Conservation (phyloP, 1,284 basidiomycete genomes). For the Hymenochaete sp. region DNA sequence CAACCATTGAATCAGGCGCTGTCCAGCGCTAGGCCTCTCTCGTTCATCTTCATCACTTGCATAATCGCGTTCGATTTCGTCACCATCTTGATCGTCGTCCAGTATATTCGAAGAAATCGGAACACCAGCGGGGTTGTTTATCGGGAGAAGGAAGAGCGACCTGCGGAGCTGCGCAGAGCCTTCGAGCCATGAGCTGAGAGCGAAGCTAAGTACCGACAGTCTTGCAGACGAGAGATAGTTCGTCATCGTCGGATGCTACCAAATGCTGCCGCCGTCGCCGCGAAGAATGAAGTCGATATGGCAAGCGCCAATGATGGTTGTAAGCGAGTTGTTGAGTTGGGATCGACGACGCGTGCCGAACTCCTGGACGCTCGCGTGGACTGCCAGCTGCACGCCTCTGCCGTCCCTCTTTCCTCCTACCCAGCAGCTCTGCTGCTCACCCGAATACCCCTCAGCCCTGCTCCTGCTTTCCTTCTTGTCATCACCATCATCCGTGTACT, state of each 20-base stretch:
- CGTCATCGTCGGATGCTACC: conserved; percentile 8
- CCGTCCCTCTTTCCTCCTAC: not conserved
- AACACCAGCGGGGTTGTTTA: conserved; percentile 7
- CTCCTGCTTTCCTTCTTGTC: not conserved
- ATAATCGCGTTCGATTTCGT: not conserved
- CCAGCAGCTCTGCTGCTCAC: not conserved
- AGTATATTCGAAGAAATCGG: not conserved
- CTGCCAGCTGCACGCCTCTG: not conserved
- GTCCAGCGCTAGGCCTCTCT: not conserved
- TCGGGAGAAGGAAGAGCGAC: conserved; percentile 17
- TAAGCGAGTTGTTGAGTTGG: too few species aligned
- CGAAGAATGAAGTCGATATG: not conserved
- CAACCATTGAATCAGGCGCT: conserved; percentile 17
- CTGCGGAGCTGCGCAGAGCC: conserved; percentile 21
- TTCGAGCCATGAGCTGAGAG: conserved; percentile 22
- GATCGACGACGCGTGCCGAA: not conserved
- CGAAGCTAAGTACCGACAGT: conserved; percentile 16
- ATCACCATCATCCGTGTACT: not conserved
- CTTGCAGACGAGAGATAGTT: conserved; percentile 11
- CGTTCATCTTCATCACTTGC: not conserved
- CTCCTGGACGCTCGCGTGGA: not conserved
- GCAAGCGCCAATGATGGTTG: not conserved
- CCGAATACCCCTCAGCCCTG: not conserved
- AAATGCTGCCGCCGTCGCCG: not conserved
- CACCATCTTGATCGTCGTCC: not conserved